These are phyloP conservation scores for Gyrodon lividus DNA, from an alignment of 768 basidiomycete species.

Conservation along the genomic window DNA sequence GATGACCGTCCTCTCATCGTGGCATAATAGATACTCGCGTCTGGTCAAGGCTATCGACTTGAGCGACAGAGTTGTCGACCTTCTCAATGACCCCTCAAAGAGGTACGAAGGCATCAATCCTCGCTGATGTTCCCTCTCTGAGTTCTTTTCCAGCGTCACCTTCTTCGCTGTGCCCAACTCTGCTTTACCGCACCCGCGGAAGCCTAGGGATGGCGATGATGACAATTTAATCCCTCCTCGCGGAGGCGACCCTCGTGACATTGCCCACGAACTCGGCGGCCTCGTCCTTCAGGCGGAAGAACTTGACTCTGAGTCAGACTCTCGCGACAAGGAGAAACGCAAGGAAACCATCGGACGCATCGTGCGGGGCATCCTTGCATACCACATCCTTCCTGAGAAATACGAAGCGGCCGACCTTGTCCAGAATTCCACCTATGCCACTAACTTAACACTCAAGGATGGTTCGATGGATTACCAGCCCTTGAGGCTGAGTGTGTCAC, in stretches of 20 bases:
- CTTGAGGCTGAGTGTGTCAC: slow-evolving; percentile 42
- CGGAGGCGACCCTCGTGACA: slow-evolving; percentile 1
- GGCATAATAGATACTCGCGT: slow-evolving; percentile 35
- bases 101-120: slow-evolving; percentile 23
- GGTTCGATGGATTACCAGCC: slow-evolving; percentile 44
- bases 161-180: slow-evolving; percentile 53
- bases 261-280: slow-evolving; percentile 9
- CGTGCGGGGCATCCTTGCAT: slow-evolving; percentile 51
- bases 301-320: slow-evolving; percentile 43
- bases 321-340: slow-evolving; percentile 44
- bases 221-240: neutral
- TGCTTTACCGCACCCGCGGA: slow-evolving; percentile 35
- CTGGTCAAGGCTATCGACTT: slow-evolving; percentile 41
- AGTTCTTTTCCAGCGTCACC: slow-evolving; percentile 39
- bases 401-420: slow-evolving; percentile 40
- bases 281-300: slow-evolving; percentile 27
- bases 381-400: slow-evolving; percentile 51
- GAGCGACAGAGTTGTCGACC: slow-evolving; percentile 36
- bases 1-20: neutral
- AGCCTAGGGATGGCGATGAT: slow-evolving; percentile 5
- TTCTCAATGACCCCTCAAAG: slow-evolving; percentile 40
- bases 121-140: neutral
- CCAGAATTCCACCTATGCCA: slow-evolving; percentile 54
- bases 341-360: slow-evolving; percentile 58
- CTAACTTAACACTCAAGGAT: slow-evolving; percentile 41